Evolutionary conservation across 495 filamentous ascomycete species (phyloP).

Genomic region (Pseudomonodictys pantanalensis): DNA sequence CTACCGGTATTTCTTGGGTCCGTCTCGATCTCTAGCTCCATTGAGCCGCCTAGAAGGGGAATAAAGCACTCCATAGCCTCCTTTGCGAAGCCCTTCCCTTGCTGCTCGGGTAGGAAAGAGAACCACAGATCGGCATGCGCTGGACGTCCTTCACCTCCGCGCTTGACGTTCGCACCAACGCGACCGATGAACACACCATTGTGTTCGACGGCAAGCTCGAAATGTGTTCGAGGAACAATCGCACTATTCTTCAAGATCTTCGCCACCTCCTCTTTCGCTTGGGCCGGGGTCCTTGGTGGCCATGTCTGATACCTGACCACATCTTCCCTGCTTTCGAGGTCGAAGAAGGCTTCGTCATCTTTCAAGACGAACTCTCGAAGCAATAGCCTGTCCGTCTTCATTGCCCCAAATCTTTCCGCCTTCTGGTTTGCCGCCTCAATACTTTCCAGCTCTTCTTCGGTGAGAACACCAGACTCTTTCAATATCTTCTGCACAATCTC

Average conservation of each 20-base stretch:
- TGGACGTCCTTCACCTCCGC: not conserved
- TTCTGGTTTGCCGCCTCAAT: slow-evolving; percentile 14
- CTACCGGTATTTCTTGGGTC: slow-evolving; percentile 30
- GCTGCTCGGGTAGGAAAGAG: slow-evolving; percentile 23
- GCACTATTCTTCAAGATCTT: slow-evolving; percentile 1
- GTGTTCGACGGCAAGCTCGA: slow-evolving; percentile 24
- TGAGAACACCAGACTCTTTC: slow-evolving; percentile 12
- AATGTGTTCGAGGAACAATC: slow-evolving; percentile 10
- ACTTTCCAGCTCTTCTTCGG: slow-evolving; percentile 16
- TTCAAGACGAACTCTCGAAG: slow-evolving; percentile 22
- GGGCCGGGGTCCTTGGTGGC: slow-evolving; percentile 9
- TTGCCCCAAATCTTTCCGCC: slow-evolving; percentile 3
- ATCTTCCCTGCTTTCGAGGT: slow-evolving; percentile 11
- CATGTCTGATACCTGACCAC: slow-evolving; percentile 23
- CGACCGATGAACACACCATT: slow-evolving; percentile 23
- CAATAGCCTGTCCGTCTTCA: slow-evolving; percentile 21
- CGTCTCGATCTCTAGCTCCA: slow-evolving; percentile 28
- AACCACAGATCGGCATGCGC: slow-evolving; percentile 25
- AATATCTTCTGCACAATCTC: slow-evolving; percentile 28
- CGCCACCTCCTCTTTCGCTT: slow-evolving; percentile 15
- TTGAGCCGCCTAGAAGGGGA: not conserved
- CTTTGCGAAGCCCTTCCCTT: slow-evolving; percentile 29
- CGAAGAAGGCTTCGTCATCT: slow-evolving; percentile 13
- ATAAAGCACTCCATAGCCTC: slow-evolving; percentile 28
- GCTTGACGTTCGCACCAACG: slow-evolving; percentile 17